Percentiles rank a stretch among this genome's conserved stretches.
These are phyloP conservation scores for Colletotrichum theobromicola DNA, from an alignment of 2,329 filamentous ascomycete species.

Conservation along the genomic window DNA sequence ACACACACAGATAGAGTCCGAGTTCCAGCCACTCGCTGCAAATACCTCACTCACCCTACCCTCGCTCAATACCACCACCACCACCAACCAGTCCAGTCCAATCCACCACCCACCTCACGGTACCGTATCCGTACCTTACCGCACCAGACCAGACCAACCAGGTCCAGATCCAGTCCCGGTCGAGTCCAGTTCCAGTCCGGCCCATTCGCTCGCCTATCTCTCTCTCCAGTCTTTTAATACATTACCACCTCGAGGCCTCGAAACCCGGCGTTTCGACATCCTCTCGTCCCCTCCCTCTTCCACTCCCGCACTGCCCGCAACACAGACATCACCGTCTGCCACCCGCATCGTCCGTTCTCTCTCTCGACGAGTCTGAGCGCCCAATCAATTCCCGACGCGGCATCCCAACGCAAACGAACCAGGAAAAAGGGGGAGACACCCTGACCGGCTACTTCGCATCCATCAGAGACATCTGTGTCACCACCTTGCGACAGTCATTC, in stretches of 20 bases:
- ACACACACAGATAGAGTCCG: not conserved
- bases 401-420: not conserved
- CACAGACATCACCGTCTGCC: not conserved
- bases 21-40: not conserved
- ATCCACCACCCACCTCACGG: not conserved
- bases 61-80: not conserved
- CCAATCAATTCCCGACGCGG: not conserved
- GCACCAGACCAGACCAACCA: not conserved
- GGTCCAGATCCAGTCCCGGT: not conserved
- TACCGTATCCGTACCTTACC: not conserved
- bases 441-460: not conserved
- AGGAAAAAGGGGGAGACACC: conserved; percentile 2
- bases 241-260: conserved; percentile 1
- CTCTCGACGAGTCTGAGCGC: not conserved
- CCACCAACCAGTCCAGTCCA: not conserved
- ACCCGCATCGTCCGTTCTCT: not conserved
- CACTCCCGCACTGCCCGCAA: not conserved
- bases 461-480: conserved; percentile 17
- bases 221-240: not conserved
- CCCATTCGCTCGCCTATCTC: not conserved
- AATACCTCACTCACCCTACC: not conserved
- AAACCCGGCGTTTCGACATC: conserved; percentile 15
- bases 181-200: not conserved
- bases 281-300: conserved; percentile 1
- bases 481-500: conserved; percentile 10